A percentile compares a stretch with the other conserved stretches of the same genome.
These are phyloP conservation scores for Choiromyces venosus DNA, from an alignment of 495 filamentous ascomycete genomes.

Conservation along the genomic window DNA sequence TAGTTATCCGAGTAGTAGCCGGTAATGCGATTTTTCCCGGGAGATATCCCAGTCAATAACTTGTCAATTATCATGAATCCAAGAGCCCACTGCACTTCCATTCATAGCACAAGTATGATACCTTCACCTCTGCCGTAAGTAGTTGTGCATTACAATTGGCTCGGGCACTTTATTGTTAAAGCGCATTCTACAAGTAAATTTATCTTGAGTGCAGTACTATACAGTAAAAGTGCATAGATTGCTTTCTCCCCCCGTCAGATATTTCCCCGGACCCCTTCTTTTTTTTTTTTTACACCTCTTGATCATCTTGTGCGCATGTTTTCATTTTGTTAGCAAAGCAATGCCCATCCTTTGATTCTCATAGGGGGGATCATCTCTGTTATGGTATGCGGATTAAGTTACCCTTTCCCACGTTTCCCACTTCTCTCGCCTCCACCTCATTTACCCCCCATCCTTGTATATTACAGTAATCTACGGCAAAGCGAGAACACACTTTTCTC, in stretches of 20 bases:
- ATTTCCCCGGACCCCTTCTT: neutral
- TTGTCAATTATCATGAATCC: neutral
- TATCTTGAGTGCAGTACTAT: neutral
- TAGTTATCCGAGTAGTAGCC: neutral
- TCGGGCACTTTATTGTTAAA: neutral
- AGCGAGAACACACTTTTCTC: no score
- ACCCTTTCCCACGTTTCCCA: neutral
- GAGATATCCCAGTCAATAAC: neutral
- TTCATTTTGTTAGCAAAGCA: neutral
- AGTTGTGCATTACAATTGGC: neutral
- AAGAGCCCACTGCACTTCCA: neutral
- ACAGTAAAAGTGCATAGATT: neutral
- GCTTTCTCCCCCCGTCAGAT: neutral
- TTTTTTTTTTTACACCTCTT: neutral
- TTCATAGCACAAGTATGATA: neutral
- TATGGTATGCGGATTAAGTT: neutral
- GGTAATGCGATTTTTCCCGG: neutral
- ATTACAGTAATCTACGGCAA: no score
- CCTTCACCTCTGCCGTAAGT: neutral
- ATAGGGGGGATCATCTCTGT: neutral
- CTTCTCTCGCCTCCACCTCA: neutral
- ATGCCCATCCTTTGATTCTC: neutral
- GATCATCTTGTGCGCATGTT: neutral
- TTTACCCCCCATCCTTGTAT: neutral
- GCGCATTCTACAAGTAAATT: neutral